Evolutionary conservation across 2,329 filamentous ascomycete genomes (phyloP), one percentile per base, ranked within the genome.

Genomic region (Penicillium polonicum): DNA sequence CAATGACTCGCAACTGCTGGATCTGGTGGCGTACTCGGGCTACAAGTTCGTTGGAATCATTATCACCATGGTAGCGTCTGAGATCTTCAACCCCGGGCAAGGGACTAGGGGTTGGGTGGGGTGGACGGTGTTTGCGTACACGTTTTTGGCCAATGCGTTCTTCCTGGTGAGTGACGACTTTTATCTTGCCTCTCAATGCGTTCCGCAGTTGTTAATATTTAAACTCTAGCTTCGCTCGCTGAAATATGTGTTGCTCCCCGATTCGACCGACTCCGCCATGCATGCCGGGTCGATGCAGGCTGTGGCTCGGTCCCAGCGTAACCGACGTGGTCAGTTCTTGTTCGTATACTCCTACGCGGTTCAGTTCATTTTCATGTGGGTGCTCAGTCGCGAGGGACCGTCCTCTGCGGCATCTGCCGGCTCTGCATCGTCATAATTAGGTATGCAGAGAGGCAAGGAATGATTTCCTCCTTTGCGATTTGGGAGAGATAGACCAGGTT

Each of bases 41-140:
- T 99, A 99, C 80, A 99, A 99, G 76, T 99, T 99, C 70, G 93
- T 99, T 29, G 94, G 93, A 33, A 92, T 97, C 66, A 99, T 99
- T 60, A 83, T 90, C 49, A 97, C 92, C 0, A 86, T 97, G 61
- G 83, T 89, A 13, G 78, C 93, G 19, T 88, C 90, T 17, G 90
- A 95, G 74, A 82, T 91, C 17, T 77, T 90, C 63, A 95, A 88
- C 56, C 86, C 87, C 13, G 89, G 92, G 44, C 85, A 87, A 68
- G 90, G 93, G 23, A 94, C 91, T 2, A 89, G 92, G 49, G 89
- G 91, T 54, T 95, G 90, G 90, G 80, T 92, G 52, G 90, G 91
- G 67, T 97, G 93, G 92, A 78, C 83, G 9, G 83, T 96, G 55
- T 99, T 99, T 72, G 75, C 88, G 35, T 99, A 99, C 76, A 94